Evolutionary conservation across 2,329 filamentous ascomycete species (phyloP).

Genomic region (Botrytis hyacinthi): DNA sequence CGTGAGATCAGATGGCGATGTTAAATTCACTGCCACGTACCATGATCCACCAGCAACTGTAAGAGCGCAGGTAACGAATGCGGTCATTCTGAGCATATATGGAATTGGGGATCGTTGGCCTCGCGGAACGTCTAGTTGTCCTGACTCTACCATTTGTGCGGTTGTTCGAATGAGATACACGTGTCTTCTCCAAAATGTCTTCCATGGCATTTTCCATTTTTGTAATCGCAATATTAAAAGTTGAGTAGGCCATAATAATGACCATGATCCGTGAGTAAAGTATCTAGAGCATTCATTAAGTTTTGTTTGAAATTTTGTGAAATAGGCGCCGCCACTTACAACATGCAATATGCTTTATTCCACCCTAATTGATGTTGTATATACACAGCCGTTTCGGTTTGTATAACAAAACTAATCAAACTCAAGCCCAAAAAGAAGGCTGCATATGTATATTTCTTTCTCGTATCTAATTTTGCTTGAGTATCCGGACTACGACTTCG

Average conservation of each 20-base stretch:
- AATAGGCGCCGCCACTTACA: constrained; percentile 53
- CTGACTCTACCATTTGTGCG: constrained; percentile 81
- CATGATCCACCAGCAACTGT: constrained; percentile 90
- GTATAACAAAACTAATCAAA: constrained; percentile 83
- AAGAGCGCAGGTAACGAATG: constrained; percentile 77
- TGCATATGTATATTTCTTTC: constrained; percentile 83
- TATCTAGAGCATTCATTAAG: constrained; percentile 49
- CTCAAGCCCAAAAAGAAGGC: constrained; percentile 79
- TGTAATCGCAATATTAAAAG: constrained; percentile 76
- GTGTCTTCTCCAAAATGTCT: constrained; percentile 79
- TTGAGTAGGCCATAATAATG: constrained; percentile 82
- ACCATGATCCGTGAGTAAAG: constrained; percentile 93
- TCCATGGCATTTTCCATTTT: constrained; percentile 76
- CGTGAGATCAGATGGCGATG: constrained; percentile 88
- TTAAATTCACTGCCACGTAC: constrained; percentile 94
- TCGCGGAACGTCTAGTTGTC: constrained; percentile 65
- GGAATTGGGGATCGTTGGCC: constrained; percentile 54
- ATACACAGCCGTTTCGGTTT: constrained; percentile 94
- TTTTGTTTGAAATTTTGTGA: background rate
- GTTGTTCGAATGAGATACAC: constrained; percentile 61
- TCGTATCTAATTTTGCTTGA: constrained; percentile 62
- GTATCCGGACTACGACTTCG: constrained; percentile 73
- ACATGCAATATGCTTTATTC: constrained; percentile 99
- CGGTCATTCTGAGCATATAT: constrained; percentile 78
- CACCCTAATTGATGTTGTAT: constrained; percentile 90